A percentile compares a stretch with the other conserved stretches of the same genome.
phyloP scores from a whole-genome alignment of 2,329 filamentous ascomycete genomes.

The Colletotrichum sp. region DNA sequence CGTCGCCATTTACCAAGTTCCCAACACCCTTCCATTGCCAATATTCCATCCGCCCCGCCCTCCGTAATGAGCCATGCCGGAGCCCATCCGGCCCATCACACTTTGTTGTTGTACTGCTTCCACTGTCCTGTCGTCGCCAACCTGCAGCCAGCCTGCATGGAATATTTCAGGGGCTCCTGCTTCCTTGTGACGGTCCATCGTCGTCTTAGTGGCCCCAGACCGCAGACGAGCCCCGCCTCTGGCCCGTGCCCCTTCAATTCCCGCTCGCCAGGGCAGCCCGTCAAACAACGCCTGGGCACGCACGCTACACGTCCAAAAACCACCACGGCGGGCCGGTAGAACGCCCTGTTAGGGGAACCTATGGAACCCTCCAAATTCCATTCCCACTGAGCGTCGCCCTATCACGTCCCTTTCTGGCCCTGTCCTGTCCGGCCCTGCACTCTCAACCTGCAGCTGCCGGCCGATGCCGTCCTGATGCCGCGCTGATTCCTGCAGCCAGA shows the following conservation, averaged over 20 bases:
- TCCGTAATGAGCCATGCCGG: background rate
- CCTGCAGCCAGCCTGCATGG: background rate
- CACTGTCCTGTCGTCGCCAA: background rate
- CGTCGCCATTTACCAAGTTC: background rate
- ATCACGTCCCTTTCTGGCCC: background rate
- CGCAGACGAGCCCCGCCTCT: background rate
- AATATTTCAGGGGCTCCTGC: background rate
- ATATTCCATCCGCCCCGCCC: background rate
- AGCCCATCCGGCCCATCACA: background rate
- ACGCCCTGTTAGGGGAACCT: background rate
- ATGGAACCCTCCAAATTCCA: background rate
- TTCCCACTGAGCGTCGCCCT: constrained; percentile 9
- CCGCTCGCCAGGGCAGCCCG: background rate
- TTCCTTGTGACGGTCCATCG: background rate
- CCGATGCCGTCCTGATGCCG: background rate
- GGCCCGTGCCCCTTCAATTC: background rate
- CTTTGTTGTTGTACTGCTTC: background rate
- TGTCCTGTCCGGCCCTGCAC: background rate
- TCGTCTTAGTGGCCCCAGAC: background rate
- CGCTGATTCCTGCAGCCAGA: constrained; percentile 2
- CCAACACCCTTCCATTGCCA: background rate
- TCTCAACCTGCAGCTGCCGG: background rate
- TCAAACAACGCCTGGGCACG: background rate
- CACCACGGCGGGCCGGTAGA: background rate
- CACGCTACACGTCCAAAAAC: background rate